Base-by-base conservation (phyloP, 2,329 filamentous ascomycete genomes). In the Phialocephala subalpina region DNA sequence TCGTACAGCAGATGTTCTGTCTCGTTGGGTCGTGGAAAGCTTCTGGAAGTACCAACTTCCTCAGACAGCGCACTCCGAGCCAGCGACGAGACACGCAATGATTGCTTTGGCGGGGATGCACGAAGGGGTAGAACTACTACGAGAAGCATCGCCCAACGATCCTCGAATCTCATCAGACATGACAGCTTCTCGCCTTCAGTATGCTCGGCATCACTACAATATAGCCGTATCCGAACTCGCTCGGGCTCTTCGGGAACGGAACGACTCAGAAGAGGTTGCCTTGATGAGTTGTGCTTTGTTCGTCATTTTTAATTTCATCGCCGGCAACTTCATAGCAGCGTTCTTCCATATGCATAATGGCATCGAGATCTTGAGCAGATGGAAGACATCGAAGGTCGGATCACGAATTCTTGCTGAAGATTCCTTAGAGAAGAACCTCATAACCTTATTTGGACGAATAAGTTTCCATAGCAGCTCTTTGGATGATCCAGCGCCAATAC, bases 251-350 rank as follows among this genome's bases (percentile, higher is more conserved):
- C 78, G 42, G n/a, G 71, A 76, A 2, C 66, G 55, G 69, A 75
- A 18, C 69, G 77, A 73, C 72, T 77, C 67, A 18, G 74, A 76
- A 25, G 73, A 76, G 47, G 73, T 76, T 3, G 75, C 79, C 0
- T 70, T 86, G 18, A 75, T 84, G 2, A 81, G 81, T 6, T 85
- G 83, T 67, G 73, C 85, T 0, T 74, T 86, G 25, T 85, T 86
- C 67, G 82, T 84, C 27, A 84, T 83, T 69, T 81, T 86, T 58
- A 85, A 87, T 73, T 84, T 84, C 69, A 77, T 87, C 65, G 82
- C 83, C 38, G 82, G 83, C 42, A 82, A 86, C 64, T 80, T 82
- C 52, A 73, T 74, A 5, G 79, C 80, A 11, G 82, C 84, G 1
- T 73, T 80, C 22, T 72, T 73, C 11, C 80, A 82, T 69, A 72